Evolutionary conservation across 2,329 filamentous ascomycete genomes (phyloP), one percentile per base, ranked within the genome.

Genomic region (Ceratocystis huliohia): DNA sequence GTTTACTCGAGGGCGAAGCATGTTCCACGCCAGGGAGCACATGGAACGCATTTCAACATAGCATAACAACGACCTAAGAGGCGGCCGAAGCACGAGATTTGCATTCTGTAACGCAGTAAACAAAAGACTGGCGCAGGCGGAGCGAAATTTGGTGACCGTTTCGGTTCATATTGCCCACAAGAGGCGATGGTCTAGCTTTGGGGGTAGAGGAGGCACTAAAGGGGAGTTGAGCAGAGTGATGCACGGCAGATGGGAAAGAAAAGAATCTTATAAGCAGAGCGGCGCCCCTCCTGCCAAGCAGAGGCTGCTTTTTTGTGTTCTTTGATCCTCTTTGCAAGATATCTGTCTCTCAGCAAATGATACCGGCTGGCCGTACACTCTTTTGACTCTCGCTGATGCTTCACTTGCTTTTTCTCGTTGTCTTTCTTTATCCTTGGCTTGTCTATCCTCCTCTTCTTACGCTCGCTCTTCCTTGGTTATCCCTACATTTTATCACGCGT

Each of bases 271-370:
- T 59, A 65, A 57, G 44, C 44, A 25, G 15, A 17, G 1, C 6
- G 7, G 13, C 46, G 30, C 46, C 22, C 25, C 28, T 22, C 64
- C 7, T 25, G 20, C 30, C 6, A 37, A 59, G 8, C 17, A 5
- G 25, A 53, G 56, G 20, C 48, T 64, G 20, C 62, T 56, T 59
- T 28, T 64, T 61, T 66, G 17, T 28, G 20, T 53, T 61, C 37
- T 63, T 62, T 66, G 28, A n/a, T 56, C 30, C 22, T 28, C 64
- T 50, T 66, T 61, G 63, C 37, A 37, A 62, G 64, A 62, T 25
- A 13, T 66, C 10, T 22, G n/a, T 6, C 22, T 53, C 22, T 22
- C 20, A 15, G 28, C 46, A 48, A 15, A 28, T 63, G n/a, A 37
- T 50, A 48, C 22, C 25, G 61, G 44, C 22, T 63, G 46, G 25